Conservation (phyloP, 768 basidiomycete species). For the Agrocybe chaxingu region DNA sequence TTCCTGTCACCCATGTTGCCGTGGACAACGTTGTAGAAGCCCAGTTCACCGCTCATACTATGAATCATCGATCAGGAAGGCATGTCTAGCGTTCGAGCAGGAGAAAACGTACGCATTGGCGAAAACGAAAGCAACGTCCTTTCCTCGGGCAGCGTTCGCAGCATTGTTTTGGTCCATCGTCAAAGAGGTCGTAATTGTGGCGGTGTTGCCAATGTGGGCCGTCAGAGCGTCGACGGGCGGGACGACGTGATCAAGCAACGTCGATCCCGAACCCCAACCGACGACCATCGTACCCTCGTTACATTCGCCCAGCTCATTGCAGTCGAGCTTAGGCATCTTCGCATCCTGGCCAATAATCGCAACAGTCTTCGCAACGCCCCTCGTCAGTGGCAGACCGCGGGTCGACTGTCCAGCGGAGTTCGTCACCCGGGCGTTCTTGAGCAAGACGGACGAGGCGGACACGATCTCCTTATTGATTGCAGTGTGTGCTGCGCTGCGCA, state of each 20-base stretch:
- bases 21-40: conserved; percentile 56
- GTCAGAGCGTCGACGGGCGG: conserved; percentile 47
- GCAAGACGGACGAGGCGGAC: conserved; percentile 60
- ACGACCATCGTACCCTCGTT: conserved; percentile 59
- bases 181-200: conserved; percentile 38
- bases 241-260: conserved; percentile 40
- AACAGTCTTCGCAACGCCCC: conserved; percentile 48
- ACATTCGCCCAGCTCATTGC: conserved; percentile 48
- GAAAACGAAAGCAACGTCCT: conserved; percentile 60
- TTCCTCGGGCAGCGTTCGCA: conserved; percentile 36
- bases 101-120: conserved; percentile 44
- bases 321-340: conserved; percentile 43
- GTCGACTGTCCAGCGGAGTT: conserved; percentile 33
- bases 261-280: conserved; percentile 55
- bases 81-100: conserved; percentile 10
- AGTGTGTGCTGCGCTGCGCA: conserved; percentile 41
- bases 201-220: conserved; percentile 33
- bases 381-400: conserved; percentile 42
- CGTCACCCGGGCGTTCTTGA: conserved; percentile 57
- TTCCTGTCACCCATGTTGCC: conserved; percentile 61
- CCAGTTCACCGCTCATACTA: conserved; percentile 50
- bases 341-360: conserved; percentile 63
- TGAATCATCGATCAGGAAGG: conserved; percentile 8
- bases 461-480: conserved; percentile 61
- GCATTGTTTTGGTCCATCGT: conserved; percentile 40